Evolutionary conservation across 192 early-diverging fungal species (phyloP).

Genomic region (Coemansia sp.): DNA sequence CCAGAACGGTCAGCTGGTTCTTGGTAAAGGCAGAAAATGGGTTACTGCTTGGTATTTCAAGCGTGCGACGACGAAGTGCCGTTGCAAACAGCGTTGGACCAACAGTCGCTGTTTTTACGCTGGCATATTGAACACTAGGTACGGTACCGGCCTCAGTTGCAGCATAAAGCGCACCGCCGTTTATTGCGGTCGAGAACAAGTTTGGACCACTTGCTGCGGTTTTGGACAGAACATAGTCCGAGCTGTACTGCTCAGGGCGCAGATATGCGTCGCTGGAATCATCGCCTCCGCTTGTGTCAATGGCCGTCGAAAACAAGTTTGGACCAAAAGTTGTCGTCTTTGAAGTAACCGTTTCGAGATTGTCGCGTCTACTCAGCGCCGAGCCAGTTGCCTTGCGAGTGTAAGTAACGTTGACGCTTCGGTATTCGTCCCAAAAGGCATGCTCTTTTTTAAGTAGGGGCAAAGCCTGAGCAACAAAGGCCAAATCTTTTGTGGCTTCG

Average conservation of each 20-base stretch:
- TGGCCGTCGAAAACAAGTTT: conserved; percentile 16
- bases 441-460: conserved; percentile 63
- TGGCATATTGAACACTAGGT: conserved; percentile 37
- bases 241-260: conserved; percentile 24
- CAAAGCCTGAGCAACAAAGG: conserved; percentile 53
- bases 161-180: conserved; percentile 21
- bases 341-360: conserved; percentile 9
- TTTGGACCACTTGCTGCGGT: conserved; percentile 6
- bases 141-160: conserved; percentile 30
- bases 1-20: conserved; percentile 41
- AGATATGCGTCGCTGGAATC: conserved; percentile 1
- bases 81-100: conserved; percentile 27
- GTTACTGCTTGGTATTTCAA: conserved; percentile 22
- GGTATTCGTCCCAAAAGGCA: conserved; percentile 60
- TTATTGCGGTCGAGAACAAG: conserved; percentile 10
- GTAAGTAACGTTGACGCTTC: conserved; percentile 38
- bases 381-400: conserved; percentile 14
- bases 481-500: conserved; percentile 55
- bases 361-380: conserved; percentile 13
- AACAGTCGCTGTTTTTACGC: conserved; percentile 5
- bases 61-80: conserved; percentile 15
- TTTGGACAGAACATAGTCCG: conserved; percentile 15
- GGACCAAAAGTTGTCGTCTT: conserved; percentile 28
- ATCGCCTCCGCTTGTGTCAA: not conserved
- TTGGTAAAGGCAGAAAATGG: conserved; percentile 28